phyloP scores from a whole-genome alignment of 768 basidiomycete species.

The Trichaptum fuscoviolaceum region DNA sequence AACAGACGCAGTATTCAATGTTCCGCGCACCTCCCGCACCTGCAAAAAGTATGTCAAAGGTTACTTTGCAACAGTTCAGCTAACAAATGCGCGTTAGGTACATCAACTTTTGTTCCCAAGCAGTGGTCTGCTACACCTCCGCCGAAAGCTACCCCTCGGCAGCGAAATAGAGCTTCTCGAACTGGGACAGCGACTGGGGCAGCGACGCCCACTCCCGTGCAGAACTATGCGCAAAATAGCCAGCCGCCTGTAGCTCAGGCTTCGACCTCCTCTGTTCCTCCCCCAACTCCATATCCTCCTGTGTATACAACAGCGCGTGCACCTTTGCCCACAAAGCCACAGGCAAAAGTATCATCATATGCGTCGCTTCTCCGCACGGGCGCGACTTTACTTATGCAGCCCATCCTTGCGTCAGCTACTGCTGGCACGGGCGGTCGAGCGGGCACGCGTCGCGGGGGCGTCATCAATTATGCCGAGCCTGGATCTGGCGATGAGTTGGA shows the following conservation, averaged over 20 bases:
- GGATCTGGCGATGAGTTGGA: slow-evolving; percentile 72
- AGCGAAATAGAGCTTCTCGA: background rate
- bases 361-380: slow-evolving; percentile 89
- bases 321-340: slow-evolving; percentile 49
- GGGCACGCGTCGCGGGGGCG: slow-evolving; percentile 43
- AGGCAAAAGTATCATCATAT: slow-evolving; percentile 80
- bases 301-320: slow-evolving; percentile 9
- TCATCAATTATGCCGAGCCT: slow-evolving; percentile 84
- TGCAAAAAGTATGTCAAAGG: slow-evolving; percentile 29
- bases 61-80: background rate
- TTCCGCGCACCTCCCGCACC: slow-evolving; percentile 27
- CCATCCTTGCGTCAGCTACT: slow-evolving; percentile 44
- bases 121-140: slow-evolving; percentile 2
- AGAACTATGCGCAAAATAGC: slow-evolving; percentile 30
- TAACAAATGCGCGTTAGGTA: background rate
- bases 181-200: slow-evolving; percentile 23
- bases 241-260: slow-evolving; percentile 25
- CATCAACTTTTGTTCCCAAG: background rate
- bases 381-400: slow-evolving; percentile 85
- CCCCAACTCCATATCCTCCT: slow-evolving; percentile 43
- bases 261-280: slow-evolving; percentile 24
- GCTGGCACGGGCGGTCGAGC: slow-evolving; percentile 35
- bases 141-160: background rate
- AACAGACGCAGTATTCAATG: slow-evolving; percentile 25
- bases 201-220: slow-evolving; percentile 16